Base-by-base conservation (phyloP, 2,329 filamentous ascomycete genomes). In the Acephala macrosclerotiorum region DNA sequence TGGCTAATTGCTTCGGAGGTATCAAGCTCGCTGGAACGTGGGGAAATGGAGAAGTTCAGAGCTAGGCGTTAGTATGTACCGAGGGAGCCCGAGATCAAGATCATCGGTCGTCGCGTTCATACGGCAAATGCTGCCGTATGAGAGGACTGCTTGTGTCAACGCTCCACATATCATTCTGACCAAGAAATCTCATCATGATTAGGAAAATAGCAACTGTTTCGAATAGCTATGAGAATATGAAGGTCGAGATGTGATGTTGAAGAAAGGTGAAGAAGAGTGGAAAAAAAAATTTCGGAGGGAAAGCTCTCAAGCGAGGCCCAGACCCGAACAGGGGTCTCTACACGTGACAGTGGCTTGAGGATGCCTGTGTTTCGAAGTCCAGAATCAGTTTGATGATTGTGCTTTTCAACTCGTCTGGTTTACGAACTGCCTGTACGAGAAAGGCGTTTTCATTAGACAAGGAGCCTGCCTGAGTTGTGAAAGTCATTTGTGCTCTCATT, bases 11-110 rank as follows among this genome's bases (percentile, higher is more conserved):
- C 11, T 57, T 57, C 33, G 55, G 33, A 22, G 18, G 18, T 16
- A 25, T 20, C 22, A 22, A 38, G 18, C 20, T 49, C n/a, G 25
- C 40, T 42, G 40, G 45, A 12, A 40, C n/a, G 55, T 20, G 55
- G 55, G 35, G 55, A 57, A 25, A 57, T 57, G 55, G 55, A 33
- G 55, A 57, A 20, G 55, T 25, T 36, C 33, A 20, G 20, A 57
- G 55, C 55, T 57, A 57, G 33, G 22, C 3, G 55, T 57, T 57
- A 26, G 55, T 53, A 3, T 57, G 55, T 22, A 57, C 55, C 55
- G 55, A 57, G 16, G 36, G 35, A 57, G 33, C 20, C 55, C 55
- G 55, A 57, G 14, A 25, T 4, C 29, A 33, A 57, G 55, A 57
- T 57, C 55, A 57, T 38, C 55, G 33, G n/a, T 33, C 29, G 33